Percentiles rank a stretch among this genome's conserved stretches.
phyloP scores from a whole-genome alignment of 148 eudicot genomes.

The Diospyros kaki region DNA sequence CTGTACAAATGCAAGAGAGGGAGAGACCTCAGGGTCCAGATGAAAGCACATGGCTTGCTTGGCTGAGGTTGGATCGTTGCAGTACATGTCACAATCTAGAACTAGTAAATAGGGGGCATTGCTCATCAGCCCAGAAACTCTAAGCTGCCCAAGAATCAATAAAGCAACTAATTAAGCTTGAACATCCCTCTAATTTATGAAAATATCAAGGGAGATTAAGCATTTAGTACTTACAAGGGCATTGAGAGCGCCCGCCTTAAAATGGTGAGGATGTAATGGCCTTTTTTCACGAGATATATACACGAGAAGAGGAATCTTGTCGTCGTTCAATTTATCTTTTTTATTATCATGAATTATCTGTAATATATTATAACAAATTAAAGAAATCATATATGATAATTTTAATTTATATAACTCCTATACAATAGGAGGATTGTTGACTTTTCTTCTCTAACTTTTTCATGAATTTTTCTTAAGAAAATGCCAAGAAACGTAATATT shows the following conservation, averaged over 20 bases:
- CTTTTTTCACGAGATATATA: conserved; percentile 59
- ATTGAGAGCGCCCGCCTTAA: conserved; percentile 71
- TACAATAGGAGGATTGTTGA: no score
- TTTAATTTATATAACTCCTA: no score
- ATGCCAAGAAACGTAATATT: no score
- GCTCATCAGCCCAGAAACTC: conserved; percentile 62
- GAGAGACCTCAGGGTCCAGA: conserved; percentile 45
- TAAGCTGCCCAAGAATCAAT: conserved; percentile 34
- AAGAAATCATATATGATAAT: background rate
- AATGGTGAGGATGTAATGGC: conserved; percentile 44
- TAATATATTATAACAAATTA: background rate
- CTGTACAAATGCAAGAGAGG: conserved; percentile 52
- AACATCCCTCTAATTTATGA: no score
- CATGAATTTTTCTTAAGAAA: no score
- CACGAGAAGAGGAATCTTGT: conserved; percentile 41
- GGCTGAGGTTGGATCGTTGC: conserved; percentile 58
- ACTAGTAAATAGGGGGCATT: conserved; percentile 53
- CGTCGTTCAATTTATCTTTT: background rate
- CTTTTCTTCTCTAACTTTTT: no score
- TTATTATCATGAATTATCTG: conserved; percentile 30
- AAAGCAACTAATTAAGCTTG: background rate
- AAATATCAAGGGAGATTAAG: background rate
- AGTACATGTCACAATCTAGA: conserved; percentile 78
- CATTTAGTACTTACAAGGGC: conserved; percentile 30
- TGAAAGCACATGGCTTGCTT: conserved; percentile 82